These are phyloP conservation scores for Aphanoascus verrucosus DNA, from an alignment of 2,329 filamentous ascomycete species.

Conservation along the genomic window DNA sequence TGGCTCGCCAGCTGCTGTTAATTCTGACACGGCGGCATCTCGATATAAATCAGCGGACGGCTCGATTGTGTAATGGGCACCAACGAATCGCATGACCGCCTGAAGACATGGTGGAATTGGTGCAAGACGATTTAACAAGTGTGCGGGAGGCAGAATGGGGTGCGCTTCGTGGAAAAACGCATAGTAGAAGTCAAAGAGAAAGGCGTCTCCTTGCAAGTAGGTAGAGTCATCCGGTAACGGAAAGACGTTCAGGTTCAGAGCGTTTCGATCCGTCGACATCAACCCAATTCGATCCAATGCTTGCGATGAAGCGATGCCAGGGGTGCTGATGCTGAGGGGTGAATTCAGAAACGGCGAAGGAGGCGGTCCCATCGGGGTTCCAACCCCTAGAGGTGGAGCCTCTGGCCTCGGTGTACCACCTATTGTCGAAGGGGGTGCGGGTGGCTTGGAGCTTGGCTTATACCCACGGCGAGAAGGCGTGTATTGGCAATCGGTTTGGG, in stretches of 20 bases:
- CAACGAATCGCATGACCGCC: slow-evolving; percentile 47
- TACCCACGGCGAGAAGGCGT: slow-evolving; percentile 65
- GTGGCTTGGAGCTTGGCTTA: slow-evolving; percentile 53
- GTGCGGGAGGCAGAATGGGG: slow-evolving; percentile 45
- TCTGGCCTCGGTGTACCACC: not conserved
- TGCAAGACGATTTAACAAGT: slow-evolving; percentile 29
- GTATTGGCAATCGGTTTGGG: slow-evolving; percentile 56
- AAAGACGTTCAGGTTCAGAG: slow-evolving; percentile 19
- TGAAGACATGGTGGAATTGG: slow-evolving; percentile 40
- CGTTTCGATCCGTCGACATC: slow-evolving; percentile 6
- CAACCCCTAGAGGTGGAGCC: slow-evolving; percentile 4
- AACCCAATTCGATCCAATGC: slow-evolving; percentile 6
- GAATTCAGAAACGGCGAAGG: slow-evolving; percentile 7
- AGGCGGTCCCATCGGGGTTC: not conserved
- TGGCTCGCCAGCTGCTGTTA: slow-evolving; percentile 29
- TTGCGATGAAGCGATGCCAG: slow-evolving; percentile 12
- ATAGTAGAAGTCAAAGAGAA: slow-evolving; percentile 46
- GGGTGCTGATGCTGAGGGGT: slow-evolving; percentile 15
- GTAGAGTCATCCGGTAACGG: slow-evolving; percentile 25
- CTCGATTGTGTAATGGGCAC: slow-evolving; percentile 43
- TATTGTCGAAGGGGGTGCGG: slow-evolving; percentile 21
- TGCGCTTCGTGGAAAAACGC: slow-evolving; percentile 46
- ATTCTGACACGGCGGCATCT: slow-evolving; percentile 24
- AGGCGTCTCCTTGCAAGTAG: slow-evolving; percentile 24
- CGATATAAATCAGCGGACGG: slow-evolving; percentile 38